Conservation (phyloP, 2,329 filamentous ascomycete species). For the Clarireedia monteithiana region DNA sequence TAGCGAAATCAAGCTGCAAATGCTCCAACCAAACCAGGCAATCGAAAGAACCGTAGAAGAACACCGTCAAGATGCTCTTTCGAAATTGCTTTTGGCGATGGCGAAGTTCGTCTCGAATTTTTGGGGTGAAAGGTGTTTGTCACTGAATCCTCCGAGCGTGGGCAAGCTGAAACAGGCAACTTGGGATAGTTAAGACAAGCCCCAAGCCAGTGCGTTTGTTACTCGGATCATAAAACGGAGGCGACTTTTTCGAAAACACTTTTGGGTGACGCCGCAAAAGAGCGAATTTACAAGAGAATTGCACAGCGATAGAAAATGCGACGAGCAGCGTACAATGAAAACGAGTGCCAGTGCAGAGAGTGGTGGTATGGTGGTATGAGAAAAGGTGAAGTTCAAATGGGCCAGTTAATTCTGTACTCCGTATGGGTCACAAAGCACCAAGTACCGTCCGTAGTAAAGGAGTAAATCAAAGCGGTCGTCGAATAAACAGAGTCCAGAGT, state of each 20-base stretch:
- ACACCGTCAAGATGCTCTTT: constrained; percentile 10
- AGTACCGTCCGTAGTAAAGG: constrained; percentile 1
- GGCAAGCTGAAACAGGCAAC: constrained; percentile 8
- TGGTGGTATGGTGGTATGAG: neutral
- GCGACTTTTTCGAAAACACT: constrained; percentile 1
- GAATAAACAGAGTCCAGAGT: neutral
- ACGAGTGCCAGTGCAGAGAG: neutral
- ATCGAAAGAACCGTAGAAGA: neutral
- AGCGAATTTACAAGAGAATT: neutral
- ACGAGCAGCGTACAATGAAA: neutral
- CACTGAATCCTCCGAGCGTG: neutral
- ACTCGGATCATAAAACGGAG: neutral
- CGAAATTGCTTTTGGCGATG: neutral
- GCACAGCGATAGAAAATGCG: constrained; percentile 1
- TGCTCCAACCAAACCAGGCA: neutral
- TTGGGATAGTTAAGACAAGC: neutral
- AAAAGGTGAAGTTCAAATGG: neutral
- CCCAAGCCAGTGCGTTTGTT: neutral
- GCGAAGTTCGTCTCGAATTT: constrained; percentile 1
- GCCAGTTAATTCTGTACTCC: too few relatives aligned
- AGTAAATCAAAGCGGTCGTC: neutral
- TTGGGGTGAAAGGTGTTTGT: constrained; percentile 2
- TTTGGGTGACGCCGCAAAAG: neutral
- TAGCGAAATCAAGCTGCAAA: neutral
- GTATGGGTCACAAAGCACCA: neutral